Conservation (phyloP, 2,329 filamentous ascomycete species). For the Nemania serpens region DNA sequence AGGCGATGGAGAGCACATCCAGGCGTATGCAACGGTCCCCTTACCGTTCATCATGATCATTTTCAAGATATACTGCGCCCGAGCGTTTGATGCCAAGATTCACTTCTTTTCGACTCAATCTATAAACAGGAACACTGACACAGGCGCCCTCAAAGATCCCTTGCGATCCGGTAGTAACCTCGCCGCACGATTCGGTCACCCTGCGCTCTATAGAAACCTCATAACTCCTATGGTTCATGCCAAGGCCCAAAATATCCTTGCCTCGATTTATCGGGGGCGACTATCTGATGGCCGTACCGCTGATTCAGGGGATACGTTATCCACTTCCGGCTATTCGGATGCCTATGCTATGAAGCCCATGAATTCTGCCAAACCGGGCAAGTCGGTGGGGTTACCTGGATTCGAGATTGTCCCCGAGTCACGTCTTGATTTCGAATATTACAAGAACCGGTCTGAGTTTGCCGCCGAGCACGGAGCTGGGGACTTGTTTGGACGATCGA, state of each 20-base stretch:
- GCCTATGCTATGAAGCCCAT: conserved; percentile 82
- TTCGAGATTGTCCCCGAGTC: conserved; percentile 90
- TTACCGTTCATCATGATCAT: conserved; percentile 76
- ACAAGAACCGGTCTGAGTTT: conserved; percentile 88
- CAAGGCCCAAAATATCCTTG: conserved; percentile 83
- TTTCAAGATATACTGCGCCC: conserved; percentile 86
- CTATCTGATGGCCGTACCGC: conserved; percentile 68
- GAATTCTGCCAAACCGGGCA: conserved; percentile 58
- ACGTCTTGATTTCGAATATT: conserved; percentile 88
- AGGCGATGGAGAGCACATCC: conserved; percentile 61
- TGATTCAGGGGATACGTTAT: conserved; percentile 59
- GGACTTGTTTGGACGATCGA: conserved; percentile 63
- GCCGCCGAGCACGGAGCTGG: conserved; percentile 84
- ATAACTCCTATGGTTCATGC: conserved; percentile 49
- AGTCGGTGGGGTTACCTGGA: conserved; percentile 60
- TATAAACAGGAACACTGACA: conserved; percentile 52
- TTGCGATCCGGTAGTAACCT: conserved; percentile 66
- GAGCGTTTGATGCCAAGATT: conserved; percentile 76
- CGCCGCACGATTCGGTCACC: conserved; percentile 83
- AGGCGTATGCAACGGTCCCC: conserved; percentile 72
- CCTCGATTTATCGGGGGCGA: conserved; percentile 84
- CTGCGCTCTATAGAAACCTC: conserved; percentile 31
- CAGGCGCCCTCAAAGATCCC: conserved; percentile 55
- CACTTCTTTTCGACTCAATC: conserved; percentile 77
- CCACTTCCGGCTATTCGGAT: conserved; percentile 77